phyloP scores from a whole-genome alignment of 768 basidiomycete species.

The Phaeotremella fagi region DNA sequence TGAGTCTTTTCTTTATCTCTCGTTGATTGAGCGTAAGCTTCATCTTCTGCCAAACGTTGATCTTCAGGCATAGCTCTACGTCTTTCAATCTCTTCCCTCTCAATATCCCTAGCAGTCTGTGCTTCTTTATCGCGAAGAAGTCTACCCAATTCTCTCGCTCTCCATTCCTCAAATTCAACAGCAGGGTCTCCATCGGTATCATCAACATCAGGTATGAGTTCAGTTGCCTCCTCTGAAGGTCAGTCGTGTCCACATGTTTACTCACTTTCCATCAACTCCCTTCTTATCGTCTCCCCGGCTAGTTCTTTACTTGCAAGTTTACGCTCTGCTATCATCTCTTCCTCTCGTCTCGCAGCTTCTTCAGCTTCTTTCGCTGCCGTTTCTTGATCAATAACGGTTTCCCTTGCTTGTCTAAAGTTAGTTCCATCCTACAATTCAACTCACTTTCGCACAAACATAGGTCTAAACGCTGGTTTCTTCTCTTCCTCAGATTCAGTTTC shows the following conservation, averaged over 20 bases:
- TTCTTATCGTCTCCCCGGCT: conserved; percentile 86
- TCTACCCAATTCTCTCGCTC: conserved; percentile 83
- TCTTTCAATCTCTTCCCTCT: conserved; percentile 85
- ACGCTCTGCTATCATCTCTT: conserved; percentile 72
- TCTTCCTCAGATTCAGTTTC: conserved; percentile 58
- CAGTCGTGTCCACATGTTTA: conserved; percentile 14
- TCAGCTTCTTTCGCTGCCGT: conserved; percentile 62
- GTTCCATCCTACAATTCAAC: conserved; percentile 46
- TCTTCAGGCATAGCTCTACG: conserved; percentile 89
- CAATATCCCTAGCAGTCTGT: conserved; percentile 69
- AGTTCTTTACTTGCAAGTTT: conserved; percentile 83
- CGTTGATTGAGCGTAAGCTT: conserved; percentile 74
- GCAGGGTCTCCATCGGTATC: conserved; percentile 92
- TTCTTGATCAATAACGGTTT: conserved; percentile 49
- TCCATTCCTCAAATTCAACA: conserved; percentile 92
- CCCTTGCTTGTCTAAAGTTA: conserved; percentile 66
- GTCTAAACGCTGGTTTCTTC: conserved; percentile 75
- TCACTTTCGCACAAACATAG: conserved; percentile 92
- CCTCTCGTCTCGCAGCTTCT: conserved; percentile 64
- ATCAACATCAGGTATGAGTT: conserved; percentile 77
- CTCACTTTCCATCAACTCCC: conserved; percentile 88
- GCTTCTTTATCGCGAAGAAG: conserved; percentile 94
- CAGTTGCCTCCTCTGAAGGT: conserved; percentile 76
- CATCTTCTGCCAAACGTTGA: conserved; percentile 83
- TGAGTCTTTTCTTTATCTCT: conserved; percentile 77